phyloP scores from a whole-genome alignment of 179 eudicot genomes.

The Corrigiola litoralis region DNA sequence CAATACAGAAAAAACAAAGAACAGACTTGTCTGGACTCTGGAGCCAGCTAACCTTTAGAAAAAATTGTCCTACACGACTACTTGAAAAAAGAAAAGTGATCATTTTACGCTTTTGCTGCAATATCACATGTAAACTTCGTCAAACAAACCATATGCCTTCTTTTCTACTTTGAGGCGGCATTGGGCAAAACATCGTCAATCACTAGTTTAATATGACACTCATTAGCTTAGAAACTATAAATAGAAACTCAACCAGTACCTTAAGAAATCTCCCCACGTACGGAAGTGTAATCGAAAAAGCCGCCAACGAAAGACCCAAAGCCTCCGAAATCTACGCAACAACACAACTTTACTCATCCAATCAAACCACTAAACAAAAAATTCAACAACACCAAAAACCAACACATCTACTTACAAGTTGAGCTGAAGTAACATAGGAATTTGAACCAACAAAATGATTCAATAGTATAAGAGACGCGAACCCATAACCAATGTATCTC shows the following conservation, averaged over 20 bases:
- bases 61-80: background rate
- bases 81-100: background rate
- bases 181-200: background rate
- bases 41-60: too few species aligned
- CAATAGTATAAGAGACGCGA: constrained; percentile 63
- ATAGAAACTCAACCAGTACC: too few species aligned
- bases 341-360: background rate
- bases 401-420: constrained; percentile 54
- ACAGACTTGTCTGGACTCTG: too few species aligned
- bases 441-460: constrained; percentile 78
- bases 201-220: too few species aligned
- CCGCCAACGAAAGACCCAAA: constrained; percentile 80
- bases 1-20: too few species aligned
- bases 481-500: constrained; percentile 84
- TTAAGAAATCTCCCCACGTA: constrained; percentile 28
- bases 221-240: too few species aligned
- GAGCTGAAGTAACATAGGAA: constrained; percentile 51
- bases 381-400: background rate
- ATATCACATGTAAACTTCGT: background rate
- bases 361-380: background rate
- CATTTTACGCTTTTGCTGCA: background rate
- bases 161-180: background rate
- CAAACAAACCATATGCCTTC: background rate
- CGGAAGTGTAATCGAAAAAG: constrained; percentile 61
- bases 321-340: constrained; percentile 66